Evolutionary conservation across 225 moss, liverwort and hornwort species (phyloP), one percentile per base, ranked within the genome.

Genomic region (Polytrichum formosum): DNA sequence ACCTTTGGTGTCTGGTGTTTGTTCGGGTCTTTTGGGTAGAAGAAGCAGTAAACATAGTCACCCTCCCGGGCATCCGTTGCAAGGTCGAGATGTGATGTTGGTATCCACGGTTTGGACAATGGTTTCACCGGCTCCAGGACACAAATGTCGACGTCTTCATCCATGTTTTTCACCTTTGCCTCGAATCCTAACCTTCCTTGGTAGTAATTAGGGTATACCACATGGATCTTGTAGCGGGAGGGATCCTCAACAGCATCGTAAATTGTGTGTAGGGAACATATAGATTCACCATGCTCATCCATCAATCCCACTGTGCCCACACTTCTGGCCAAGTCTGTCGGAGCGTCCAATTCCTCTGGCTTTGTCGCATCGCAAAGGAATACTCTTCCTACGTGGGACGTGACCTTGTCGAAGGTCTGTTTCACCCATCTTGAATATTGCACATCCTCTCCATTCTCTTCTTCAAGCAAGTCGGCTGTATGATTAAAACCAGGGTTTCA

Each of bases 21-120:
- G 33, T 72, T 67, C 20, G 87, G 81, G 60, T 87, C 75, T 65
- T 73, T 71, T 5, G 87, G 81, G 25, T 84, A 87, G 65, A 82
- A 84, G 1, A 87, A 81, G 37, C 84, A 84, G 67, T 77, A 82
- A 0, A 87, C 55, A 56, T 56, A 81, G 21, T 82, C 87, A 1
- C 84, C 87, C 77, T 87, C 79, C 16, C 77, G 78, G 33, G 87
- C 87, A 79, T 87, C 79, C 0, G 73, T 77, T 0, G 87, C 84
- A 20, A 87, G 79, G 27, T 84, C 84, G 53, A 87, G 65, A 27
- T 68, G 74, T 35, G 84, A 78, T n/a, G 84, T 70, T 13, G 87
- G 87, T 7, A 18, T 28, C 79, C 76, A 81, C 9, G 84, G 54
- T 68, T 87, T 87, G 61, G 27, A 69, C 29, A 87, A 73, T 20